Conservation (phyloP, 129 eudicot species). For the Tanacetum coccineum region DNA sequence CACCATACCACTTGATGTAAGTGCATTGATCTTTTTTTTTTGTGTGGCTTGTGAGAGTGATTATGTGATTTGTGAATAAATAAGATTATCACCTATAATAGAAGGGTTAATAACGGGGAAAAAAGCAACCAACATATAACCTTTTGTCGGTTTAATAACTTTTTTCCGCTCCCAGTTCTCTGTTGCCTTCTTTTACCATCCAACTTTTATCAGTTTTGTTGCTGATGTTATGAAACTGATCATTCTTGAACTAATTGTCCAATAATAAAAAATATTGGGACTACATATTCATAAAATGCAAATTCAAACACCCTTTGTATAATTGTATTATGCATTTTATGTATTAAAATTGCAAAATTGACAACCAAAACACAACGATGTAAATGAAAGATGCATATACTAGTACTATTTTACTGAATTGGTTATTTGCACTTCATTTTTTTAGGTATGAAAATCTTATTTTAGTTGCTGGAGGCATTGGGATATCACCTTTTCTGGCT, state of each 20-base stretch:
- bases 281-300: background rate
- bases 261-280: too few species aligned
- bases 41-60: too few species aligned
- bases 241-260: background rate
- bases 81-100: too few species aligned
- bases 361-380: background rate
- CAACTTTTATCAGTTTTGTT: too few species aligned
- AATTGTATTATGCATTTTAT: too few species aligned
- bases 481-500: conserved; percentile 88
- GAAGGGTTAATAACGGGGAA: too few species aligned
- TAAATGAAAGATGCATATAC: conserved; percentile 1
- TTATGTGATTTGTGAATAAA: too few species aligned
- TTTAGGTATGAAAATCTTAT: conserved; percentile 75
- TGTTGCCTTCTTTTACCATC: too few species aligned
- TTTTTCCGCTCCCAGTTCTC: too few species aligned
- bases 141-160: too few species aligned
- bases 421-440: conserved; percentile 3
- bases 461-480: conserved; percentile 90
- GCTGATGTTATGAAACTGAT: background rate
- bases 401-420: background rate
- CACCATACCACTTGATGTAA: conserved; percentile 72
- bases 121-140: too few species aligned
- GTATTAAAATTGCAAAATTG: background rate
- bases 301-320: background rate
- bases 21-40: conserved; percentile 26